phyloP scores from a whole-genome alignment of 2,329 filamentous ascomycete genomes.

The Ambrosiella beaveri region DNA sequence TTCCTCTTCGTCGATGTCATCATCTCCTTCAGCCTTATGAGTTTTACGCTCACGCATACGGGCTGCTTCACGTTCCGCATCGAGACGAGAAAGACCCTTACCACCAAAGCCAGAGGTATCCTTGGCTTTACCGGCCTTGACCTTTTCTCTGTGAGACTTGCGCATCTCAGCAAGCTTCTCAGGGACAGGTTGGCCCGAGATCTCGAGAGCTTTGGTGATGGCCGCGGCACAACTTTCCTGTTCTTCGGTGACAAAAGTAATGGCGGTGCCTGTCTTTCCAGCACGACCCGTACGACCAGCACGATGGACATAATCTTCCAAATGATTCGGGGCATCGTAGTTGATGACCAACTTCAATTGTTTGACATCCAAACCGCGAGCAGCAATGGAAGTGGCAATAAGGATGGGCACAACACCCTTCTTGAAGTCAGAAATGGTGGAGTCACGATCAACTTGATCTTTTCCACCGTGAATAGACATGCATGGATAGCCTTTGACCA shows the following conservation, averaged over 20 bases:
- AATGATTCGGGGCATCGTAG: conserved; percentile 81
- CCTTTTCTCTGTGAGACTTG: conserved; percentile 67
- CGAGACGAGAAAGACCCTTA: conserved; percentile 79
- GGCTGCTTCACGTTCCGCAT: conserved; percentile 77
- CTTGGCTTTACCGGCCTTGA: conserved; percentile 83
- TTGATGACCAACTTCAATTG: conserved; percentile 92
- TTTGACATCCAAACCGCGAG: conserved; percentile 88
- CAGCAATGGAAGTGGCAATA: conserved; percentile 88
- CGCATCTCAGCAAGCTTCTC: conserved; percentile 48
- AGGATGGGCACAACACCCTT: conserved; percentile 76
- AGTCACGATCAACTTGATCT: conserved; percentile 83
- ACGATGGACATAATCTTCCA: conserved; percentile 93
- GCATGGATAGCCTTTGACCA: conserved; percentile 74
- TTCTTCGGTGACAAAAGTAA: conserved; percentile 82
- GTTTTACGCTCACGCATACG: conserved; percentile 74
- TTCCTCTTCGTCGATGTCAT: conserved; percentile 60
- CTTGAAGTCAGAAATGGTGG: conserved; percentile 86
- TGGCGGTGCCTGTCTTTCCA: conserved; percentile 83
- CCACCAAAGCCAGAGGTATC: conserved; percentile 82
- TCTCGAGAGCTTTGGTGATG: conserved; percentile 78
- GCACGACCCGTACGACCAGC: conserved; percentile 87
- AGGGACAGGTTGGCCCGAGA: conserved; percentile 73
- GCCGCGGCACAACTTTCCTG: conserved; percentile 83
- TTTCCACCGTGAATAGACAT: conserved; percentile 91
- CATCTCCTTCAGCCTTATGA: conserved; percentile 72